These are phyloP conservation scores for Scedosporium aurantiacum DNA, from an alignment of 2,329 filamentous ascomycete genomes.

Conservation along the genomic window DNA sequence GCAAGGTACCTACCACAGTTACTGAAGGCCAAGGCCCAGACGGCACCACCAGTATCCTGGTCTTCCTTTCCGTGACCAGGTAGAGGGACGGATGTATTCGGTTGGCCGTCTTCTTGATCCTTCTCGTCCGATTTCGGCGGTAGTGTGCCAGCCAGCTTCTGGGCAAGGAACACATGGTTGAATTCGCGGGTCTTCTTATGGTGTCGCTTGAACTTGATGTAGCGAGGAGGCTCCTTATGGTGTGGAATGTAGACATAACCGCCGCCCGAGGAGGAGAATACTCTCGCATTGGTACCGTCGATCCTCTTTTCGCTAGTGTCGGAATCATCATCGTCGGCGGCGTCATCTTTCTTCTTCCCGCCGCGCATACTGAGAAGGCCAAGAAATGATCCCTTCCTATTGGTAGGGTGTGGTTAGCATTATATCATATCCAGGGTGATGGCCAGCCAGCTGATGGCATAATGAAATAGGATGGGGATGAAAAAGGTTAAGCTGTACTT, in stretches of 20 bases:
- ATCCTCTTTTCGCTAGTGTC: constrained; percentile 57
- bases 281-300: constrained; percentile 72
- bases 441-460: neutral
- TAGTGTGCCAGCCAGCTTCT: constrained; percentile 66
- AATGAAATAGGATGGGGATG: neutral
- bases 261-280: constrained; percentile 62
- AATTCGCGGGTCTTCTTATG: constrained; percentile 77
- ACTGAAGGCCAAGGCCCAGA: constrained; percentile 91
- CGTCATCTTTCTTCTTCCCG: constrained; percentile 61
- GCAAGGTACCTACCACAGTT: constrained; percentile 84
- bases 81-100: constrained; percentile 17
- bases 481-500: constrained; percentile 20
- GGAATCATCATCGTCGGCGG: constrained; percentile 51
- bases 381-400: constrained; percentile 82
- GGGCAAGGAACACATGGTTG: constrained; percentile 78
- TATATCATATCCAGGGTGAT: neutral
- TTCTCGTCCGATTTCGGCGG: constrained; percentile 18
- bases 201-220: constrained; percentile 74
- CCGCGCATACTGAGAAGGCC: constrained; percentile 65
- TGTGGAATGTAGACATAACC: constrained; percentile 64
- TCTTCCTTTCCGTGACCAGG: constrained; percentile 26
- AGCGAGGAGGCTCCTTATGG: constrained; percentile 79
- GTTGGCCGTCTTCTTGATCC: constrained; percentile 15
- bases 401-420: neutral
- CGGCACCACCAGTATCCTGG: constrained; percentile 46